These are phyloP conservation scores for Tubosaeta brunneosetosa DNA, from an alignment of 768 basidiomycete species.

Conservation along the genomic window DNA sequence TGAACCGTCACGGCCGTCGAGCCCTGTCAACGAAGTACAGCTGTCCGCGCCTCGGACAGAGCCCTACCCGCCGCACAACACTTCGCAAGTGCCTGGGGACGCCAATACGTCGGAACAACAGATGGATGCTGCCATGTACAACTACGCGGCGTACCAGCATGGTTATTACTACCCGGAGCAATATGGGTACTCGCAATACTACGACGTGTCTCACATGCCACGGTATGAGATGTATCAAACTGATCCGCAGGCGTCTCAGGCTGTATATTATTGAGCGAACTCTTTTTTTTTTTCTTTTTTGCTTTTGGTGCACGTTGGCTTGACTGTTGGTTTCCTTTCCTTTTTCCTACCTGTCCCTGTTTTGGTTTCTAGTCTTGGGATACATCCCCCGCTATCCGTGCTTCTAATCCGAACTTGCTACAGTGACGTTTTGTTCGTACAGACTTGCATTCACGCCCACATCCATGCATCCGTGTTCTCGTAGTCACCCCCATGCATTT, in stretches of 20 bases:
- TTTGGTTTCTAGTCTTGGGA: constrained; percentile 22
- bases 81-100: constrained; percentile 15
- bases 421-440: constrained; percentile 23
- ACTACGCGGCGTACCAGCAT: constrained; percentile 52
- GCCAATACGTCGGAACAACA: constrained; percentile 21
- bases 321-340: constrained; percentile 5
- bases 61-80: constrained; percentile 10
- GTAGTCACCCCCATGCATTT: constrained; percentile 19
- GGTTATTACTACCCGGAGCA: constrained; percentile 70
- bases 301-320: constrained; percentile 9
- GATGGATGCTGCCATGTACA: constrained; percentile 41
- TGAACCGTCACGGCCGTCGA: constrained; percentile 39
- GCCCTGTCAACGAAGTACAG: constrained; percentile 18
- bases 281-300: neutral
- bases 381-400: constrained; percentile 20
- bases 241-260: constrained; percentile 45
- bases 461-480: constrained; percentile 25
- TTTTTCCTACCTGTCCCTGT: neutral
- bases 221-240: constrained; percentile 65
- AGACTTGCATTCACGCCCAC: constrained; percentile 20
- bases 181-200: constrained; percentile 62
- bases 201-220: constrained; percentile 62
- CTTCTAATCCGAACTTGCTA: constrained; percentile 8
- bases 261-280: constrained; percentile 55
- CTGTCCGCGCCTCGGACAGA: constrained; percentile 7